These are phyloP conservation scores for Prunus mira DNA, from an alignment of 306 rosid genomes.

Conservation along the genomic window DNA sequence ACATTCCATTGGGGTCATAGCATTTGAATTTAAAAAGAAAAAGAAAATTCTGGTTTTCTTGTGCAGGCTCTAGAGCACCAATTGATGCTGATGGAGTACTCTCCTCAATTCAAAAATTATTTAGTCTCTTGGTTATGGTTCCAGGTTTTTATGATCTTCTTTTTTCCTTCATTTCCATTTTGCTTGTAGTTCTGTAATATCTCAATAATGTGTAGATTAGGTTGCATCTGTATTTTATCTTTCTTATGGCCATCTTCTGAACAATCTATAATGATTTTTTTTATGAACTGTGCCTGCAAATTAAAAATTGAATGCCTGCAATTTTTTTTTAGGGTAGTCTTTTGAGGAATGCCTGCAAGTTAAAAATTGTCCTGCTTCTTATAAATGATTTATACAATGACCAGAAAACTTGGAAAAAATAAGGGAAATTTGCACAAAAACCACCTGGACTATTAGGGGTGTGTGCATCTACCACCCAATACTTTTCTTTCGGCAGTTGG, in stretches of 20 bases:
- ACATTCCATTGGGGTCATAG: not conserved
- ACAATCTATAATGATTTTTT: not conserved
- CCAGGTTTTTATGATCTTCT: slow-evolving; percentile 59
- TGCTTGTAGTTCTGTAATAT: not conserved
- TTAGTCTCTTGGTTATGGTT: slow-evolving; percentile 76
- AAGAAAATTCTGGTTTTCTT: slow-evolving; percentile 24
- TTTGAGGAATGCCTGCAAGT: not conserved
- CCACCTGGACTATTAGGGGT: too few relatives aligned
- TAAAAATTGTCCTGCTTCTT: not conserved
- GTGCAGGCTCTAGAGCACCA: slow-evolving; percentile 51
- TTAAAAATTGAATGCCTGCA: not conserved
- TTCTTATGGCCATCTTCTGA: not conserved
- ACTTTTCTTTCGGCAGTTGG: too few relatives aligned
- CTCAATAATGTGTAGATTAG: not conserved
- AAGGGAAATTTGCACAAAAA: not conserved
- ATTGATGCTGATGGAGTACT: slow-evolving; percentile 62
- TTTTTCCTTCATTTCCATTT: slow-evolving; percentile 10
- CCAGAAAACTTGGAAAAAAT: not conserved
- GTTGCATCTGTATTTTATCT: not conserved
- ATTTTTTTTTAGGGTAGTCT: not conserved
- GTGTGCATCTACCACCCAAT: too few relatives aligned
- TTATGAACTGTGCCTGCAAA: not conserved
- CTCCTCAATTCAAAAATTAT: slow-evolving; percentile 69
- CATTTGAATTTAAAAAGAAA: slow-evolving; percentile 15
- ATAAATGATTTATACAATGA: not conserved